Evolutionary conservation across 2,329 filamentous ascomycete genomes (phyloP).

Genomic region (Eutypa lata): DNA sequence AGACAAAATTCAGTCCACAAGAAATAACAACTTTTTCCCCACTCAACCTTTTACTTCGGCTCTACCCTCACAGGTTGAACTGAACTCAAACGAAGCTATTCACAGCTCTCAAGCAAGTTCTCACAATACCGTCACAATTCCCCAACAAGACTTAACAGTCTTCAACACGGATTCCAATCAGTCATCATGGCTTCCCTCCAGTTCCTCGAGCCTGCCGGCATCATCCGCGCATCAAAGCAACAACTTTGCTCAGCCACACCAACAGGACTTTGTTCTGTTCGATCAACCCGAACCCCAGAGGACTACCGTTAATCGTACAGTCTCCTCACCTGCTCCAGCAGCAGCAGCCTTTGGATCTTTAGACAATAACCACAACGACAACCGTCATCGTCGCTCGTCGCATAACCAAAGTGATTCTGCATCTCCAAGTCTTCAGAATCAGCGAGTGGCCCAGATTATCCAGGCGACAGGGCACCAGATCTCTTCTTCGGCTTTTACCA

Average conservation of each 20-base stretch:
- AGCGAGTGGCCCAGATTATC: conserved; percentile 57
- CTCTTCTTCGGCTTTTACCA: conserved; percentile 52
- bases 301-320: conserved; percentile 41
- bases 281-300: conserved; percentile 45
- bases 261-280: conserved; percentile 80
- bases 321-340: conserved; percentile 41
- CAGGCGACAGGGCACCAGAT: conserved; percentile 54
- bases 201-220: conserved; percentile 61
- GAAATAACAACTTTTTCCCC: conserved; percentile 38
- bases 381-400: conserved; percentile 48
- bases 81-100: conserved; percentile 65
- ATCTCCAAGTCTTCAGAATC: conserved; percentile 49
- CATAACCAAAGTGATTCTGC: conserved; percentile 33
- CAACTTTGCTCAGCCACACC: conserved; percentile 50
- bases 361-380: conserved; percentile 34
- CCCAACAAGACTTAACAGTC: conserved; percentile 66
- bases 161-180: conserved; percentile 77
- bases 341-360: conserved; percentile 37
- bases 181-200: conserved; percentile 78
- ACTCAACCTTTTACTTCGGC: conserved; percentile 49
- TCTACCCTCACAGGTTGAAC: conserved; percentile 56
- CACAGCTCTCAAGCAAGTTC: conserved; percentile 56
- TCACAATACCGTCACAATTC: conserved; percentile 56
- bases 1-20: conserved; percentile 54
- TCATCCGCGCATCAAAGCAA: conserved; percentile 53